Percentiles rank a stretch among this genome's conserved stretches.
Conservation (phyloP, 108 stramenopile species). For the Aureococcus anophagefferens region DNA sequence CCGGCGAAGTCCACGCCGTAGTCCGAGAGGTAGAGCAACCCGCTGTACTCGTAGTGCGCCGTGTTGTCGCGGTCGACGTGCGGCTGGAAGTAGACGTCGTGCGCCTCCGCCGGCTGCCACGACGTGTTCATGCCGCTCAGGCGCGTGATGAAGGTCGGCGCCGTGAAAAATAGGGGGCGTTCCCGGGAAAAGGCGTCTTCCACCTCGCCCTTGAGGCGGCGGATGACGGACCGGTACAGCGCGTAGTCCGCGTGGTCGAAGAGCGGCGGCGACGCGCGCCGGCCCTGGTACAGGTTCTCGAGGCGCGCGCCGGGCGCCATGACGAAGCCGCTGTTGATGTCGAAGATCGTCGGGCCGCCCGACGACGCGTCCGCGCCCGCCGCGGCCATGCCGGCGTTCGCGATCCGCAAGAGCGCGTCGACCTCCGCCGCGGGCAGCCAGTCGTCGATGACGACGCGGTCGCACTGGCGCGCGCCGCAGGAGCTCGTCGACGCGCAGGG, state of each 20-base stretch:
- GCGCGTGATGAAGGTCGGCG: slow-evolving; percentile 38
- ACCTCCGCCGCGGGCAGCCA: slow-evolving; percentile 14
- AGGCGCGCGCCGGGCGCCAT: slow-evolving; percentile 14
- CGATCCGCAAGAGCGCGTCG: slow-evolving; percentile 12
- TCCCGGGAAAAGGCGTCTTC: neutral
- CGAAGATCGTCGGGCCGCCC: slow-evolving; percentile 31
- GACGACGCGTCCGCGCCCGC: neutral
- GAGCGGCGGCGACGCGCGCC: neutral
- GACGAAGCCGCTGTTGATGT: slow-evolving; percentile 23
- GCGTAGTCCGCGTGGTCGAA: slow-evolving; percentile 13
- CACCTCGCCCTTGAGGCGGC: slow-evolving; percentile 7
- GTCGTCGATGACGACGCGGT: slow-evolving; percentile 22
- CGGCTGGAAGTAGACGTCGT: slow-evolving; percentile 39
- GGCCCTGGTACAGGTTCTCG: slow-evolving; percentile 14
- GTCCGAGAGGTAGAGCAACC: slow-evolving; percentile 30
- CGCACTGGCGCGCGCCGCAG: slow-evolving; percentile 7
- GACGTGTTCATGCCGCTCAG: slow-evolving; percentile 9
- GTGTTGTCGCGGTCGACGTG: slow-evolving; percentile 44
- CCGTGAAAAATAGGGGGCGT: slow-evolving; percentile 22
- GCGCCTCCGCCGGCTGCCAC: slow-evolving; percentile 21
- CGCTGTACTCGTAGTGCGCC: slow-evolving; percentile 35
- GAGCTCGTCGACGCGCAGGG: neutral
- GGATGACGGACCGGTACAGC: slow-evolving; percentile 17
- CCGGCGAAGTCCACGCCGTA: slow-evolving; percentile 28
- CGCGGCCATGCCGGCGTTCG: slow-evolving; percentile 14